Percentiles rank a stretch among this genome's conserved stretches.
Evolutionary conservation across 805 yeast species (phyloP).

Genomic region (Candida suzukii): DNA sequence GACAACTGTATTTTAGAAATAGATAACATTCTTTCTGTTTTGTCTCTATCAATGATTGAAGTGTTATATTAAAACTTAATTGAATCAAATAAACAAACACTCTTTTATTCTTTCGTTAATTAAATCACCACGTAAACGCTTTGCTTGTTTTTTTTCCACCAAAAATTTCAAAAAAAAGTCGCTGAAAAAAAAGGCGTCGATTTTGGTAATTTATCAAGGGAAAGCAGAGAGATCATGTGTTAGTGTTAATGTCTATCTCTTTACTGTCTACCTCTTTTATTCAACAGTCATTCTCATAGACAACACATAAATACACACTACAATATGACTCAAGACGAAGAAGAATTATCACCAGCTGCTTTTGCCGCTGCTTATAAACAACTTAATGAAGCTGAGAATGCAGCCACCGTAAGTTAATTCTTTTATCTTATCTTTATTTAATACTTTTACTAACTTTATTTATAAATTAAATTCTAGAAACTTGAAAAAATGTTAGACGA

Average conservation of each 20-base stretch:
- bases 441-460: neutral
- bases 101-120: too few species aligned
- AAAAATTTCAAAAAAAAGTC: too few species aligned
- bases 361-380: slow-evolving; percentile 53
- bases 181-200: too few species aligned
- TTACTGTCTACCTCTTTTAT: neutral
- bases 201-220: too few species aligned
- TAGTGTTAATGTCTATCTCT: too few species aligned
- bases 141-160: too few species aligned
- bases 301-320: neutral
- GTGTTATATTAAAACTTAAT: too few species aligned
- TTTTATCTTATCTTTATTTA: neutral
- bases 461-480: slow-evolving; percentile 17
- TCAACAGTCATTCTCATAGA: neutral
- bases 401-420: slow-evolving; percentile 40
- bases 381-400: slow-evolving; percentile 60
- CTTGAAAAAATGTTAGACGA: slow-evolving; percentile 60
- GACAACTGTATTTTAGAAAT: neutral
- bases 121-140: too few species aligned
- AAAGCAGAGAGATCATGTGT: neutral
- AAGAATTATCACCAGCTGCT: slow-evolving; percentile 15
- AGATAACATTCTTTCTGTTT: neutral
- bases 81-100: too few species aligned
- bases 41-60: too few species aligned
- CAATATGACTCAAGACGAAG: slow-evolving; percentile 2